phyloP scores from a whole-genome alignment of 176 grass and related monocot species.

The Phyllostachys edulis region DNA sequence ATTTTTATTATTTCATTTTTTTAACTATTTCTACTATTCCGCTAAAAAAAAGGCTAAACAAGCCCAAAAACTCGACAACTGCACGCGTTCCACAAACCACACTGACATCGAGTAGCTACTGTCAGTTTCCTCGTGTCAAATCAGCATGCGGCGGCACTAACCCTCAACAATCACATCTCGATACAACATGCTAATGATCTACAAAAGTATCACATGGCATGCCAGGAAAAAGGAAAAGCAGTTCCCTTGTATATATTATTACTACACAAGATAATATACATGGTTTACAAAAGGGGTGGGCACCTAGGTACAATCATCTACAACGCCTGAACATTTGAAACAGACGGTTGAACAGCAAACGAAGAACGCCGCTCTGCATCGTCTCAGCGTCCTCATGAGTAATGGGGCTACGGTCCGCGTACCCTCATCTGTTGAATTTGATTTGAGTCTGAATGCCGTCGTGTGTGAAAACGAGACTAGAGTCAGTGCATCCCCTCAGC shows the following conservation, averaged over 20 bases:
- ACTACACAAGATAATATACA: constrained; percentile 31
- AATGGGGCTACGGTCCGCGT: background rate
- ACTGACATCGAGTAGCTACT: too few relatives aligned
- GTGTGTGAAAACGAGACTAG: background rate
- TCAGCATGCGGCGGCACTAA: background rate
- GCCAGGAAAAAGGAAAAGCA: background rate
- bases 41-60: too few relatives aligned
- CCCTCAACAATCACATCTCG: background rate
- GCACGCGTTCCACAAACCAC: too few relatives aligned
- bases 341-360: background rate
- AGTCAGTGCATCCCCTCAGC: constrained; percentile 4
- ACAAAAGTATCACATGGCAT: background rate
- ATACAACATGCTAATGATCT: background rate
- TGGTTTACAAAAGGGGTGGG: background rate
- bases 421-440: background rate
- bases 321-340: background rate
- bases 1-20: too few relatives aligned
- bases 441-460: background rate
- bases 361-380: background rate
- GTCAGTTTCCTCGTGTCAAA: background rate
- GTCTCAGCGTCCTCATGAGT: background rate
- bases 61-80: too few relatives aligned
- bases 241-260: background rate
- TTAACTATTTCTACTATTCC: too few relatives aligned
- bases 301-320: constrained; percentile 41